Conservation (phyloP, 495 filamentous ascomycete species). For the Ramalina intermedia region DNA sequence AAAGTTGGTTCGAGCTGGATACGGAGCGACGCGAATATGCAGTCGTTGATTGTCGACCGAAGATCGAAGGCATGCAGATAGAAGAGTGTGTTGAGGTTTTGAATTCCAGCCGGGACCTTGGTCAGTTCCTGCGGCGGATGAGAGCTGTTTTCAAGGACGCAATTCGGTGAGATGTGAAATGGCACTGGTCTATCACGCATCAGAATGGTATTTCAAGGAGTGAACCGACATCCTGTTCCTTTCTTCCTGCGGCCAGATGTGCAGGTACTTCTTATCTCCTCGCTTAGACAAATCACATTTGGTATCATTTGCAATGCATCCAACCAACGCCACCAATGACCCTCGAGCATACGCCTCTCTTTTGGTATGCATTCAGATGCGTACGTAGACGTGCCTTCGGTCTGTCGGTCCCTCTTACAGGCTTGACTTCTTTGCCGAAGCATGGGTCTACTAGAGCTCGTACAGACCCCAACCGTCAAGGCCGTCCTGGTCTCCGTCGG, state of each 20-base stretch:
- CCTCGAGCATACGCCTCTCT: background rate
- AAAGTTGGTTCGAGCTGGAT: slow-evolving; percentile 86
- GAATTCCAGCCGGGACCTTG: slow-evolving; percentile 76
- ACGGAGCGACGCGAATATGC: slow-evolving; percentile 71
- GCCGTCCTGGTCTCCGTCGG: slow-evolving; percentile 14
- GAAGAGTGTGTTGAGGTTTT: slow-evolving; percentile 57
- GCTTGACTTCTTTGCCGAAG: background rate
- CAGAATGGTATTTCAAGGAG: no score
- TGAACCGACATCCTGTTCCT: no score
- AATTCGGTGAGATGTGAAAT: slow-evolving; percentile 26
- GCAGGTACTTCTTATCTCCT: background rate
- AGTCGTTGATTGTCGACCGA: slow-evolving; percentile 63
- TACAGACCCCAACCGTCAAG: slow-evolving; percentile 40
- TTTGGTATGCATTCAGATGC: no score
- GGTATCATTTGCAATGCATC: background rate
- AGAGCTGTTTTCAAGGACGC: slow-evolving; percentile 61
- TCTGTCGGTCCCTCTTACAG: background rate
- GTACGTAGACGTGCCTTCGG: background rate
- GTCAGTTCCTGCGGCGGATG: slow-evolving; percentile 78
- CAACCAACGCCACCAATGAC: background rate
- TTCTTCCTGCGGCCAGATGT: no score
- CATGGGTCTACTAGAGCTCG: slow-evolving; percentile 24
- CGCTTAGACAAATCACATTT: background rate
- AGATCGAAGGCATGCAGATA: slow-evolving; percentile 58
- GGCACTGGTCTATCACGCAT: no score